Base-by-base conservation (phyloP, 208 protist species). In the Trypanosoma vivax region DNA sequence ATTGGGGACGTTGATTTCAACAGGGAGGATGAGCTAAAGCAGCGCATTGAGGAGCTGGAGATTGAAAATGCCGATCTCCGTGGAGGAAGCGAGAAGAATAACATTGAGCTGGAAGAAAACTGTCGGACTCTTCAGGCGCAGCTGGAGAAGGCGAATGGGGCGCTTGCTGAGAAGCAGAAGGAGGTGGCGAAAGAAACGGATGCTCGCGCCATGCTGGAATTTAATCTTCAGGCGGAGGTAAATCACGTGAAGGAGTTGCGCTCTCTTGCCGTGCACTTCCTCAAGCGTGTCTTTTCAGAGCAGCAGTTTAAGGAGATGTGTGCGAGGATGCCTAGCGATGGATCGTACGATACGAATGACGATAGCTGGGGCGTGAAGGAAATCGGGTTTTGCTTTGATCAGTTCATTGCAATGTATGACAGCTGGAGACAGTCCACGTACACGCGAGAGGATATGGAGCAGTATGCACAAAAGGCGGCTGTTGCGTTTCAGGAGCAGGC, bases 11-110 rank as follows among this genome's bases (percentile, higher is more conserved):
- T 90, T n/a, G 82, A 92, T 63, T 60, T 92, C 37, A 83, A 93
- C 63, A 73, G 80, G n/a, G 85, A 95, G 68, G 89, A 95, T 60
- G 55, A 76, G 31, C 71, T 95, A 30, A 74, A 75, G 18, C 84
- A 95, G 63, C 86, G 77, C 50, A 90, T 95, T 40, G 89, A 95
- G 68, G 80, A 91, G 57, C 68, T 95, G n/a, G 85, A 95, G 72
- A 76, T 95, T 52, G 80, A 93, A 49, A 91, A 90, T 71, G 70
- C 68, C 21, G 80, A 92, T 51, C 67, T 92, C 43, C 76, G 77
- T 34, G 70, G 70, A 23, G 76, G 81, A 19, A 73, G 67, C 37
- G 67, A 64, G 18, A 81, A 85, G 65, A 85, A 90, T 65, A 88
- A 79, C 60, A 37, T 91, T 18, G 88, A 92, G 67, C 76, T 95